Base-by-base conservation (phyloP, 306 rosid genomes). In the Gastrolobium bilobum region DNA sequence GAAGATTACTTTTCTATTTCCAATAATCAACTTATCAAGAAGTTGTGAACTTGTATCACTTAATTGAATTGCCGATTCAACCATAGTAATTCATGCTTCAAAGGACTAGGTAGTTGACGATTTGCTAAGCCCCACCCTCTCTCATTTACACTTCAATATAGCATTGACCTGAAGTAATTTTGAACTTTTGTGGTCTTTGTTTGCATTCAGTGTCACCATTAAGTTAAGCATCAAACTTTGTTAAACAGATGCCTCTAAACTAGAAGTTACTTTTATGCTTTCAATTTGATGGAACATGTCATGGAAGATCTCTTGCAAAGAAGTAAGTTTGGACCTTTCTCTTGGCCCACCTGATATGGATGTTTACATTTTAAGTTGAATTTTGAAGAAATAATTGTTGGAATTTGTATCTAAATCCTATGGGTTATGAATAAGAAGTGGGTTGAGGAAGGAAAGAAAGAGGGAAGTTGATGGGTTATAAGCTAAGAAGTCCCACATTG, bases 131-230 rank as follows among this genome's bases (percentile, higher is more conserved):
- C 51, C 70, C 26, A 1, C 33, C 10, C 10, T 1, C 60, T 30
- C 15, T 42, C 26, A 20, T 20, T 20, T 39, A 20, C 6, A 20
- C 8, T 65, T 9, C 5, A 20, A 42, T 20, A 9, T 20, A 8
- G 52, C 71, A 65, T 40, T 1, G 20, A 7, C n/a, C 37, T 65
- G 52, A 65, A 20, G 11, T 65, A 42, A 42, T 65, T 65, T 37
- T 39, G 35, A 64, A 1, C 9, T 7, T n/a, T 40, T 2, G 50
- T 14, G 38, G 51, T 64, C 33, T 39, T 51, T 48, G 13, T 40
- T 9, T 15, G 42, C 15, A 40, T 64, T n/a, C 68, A 47, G 4
- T 35, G 73, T 3, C 10, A 4, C 33, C 29, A 11, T 10, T 29
- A 9, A 67, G 73, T 39, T 44, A 30, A 46, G 57, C 20, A 29